phyloP scores from a whole-genome alignment of 371 early-diverging fungal species.

The Capillidium heterosporum region DNA sequence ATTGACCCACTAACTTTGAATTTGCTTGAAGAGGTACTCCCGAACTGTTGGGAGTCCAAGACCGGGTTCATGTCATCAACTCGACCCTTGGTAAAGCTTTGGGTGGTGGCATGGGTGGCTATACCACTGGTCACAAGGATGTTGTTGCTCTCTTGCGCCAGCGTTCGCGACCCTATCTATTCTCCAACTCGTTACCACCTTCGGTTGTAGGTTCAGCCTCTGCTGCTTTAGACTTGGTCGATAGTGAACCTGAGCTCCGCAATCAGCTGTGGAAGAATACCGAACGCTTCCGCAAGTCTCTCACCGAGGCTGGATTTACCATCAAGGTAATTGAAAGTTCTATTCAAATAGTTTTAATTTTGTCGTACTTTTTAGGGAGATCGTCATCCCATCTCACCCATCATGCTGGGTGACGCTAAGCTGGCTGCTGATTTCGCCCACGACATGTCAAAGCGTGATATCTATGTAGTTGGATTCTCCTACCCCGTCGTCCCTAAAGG shows the following conservation, averaged over 20 bases:
- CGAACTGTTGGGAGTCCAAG: conserved; percentile 30
- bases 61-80: conserved; percentile 37
- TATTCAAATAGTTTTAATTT: background rate
- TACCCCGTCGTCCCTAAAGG: conserved; percentile 47
- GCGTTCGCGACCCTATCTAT: conserved; percentile 34
- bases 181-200: conserved; percentile 41
- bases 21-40: conserved; percentile 32
- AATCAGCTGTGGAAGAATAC: conserved; percentile 29
- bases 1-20: conserved; percentile 25
- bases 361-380: conserved; percentile 17
- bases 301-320: conserved; percentile 30
- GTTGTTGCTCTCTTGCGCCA: conserved; percentile 30
- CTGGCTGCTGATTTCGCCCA: conserved; percentile 32
- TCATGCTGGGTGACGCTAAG: conserved; percentile 40
- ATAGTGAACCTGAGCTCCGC: conserved; percentile 19
- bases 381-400: conserved; percentile 35
- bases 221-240: conserved; percentile 33
- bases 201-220: conserved; percentile 39
- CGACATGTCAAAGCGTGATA: conserved; percentile 27
- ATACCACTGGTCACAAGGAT: conserved; percentile 28
- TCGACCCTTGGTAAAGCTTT: conserved; percentile 44
- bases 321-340: conserved; percentile 15
- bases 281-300: conserved; percentile 21
- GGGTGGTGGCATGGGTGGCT: conserved; percentile 42
- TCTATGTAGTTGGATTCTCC: conserved; percentile 42